Conservation (phyloP, 805 yeast species). For the Candida insectorum region DNA sequence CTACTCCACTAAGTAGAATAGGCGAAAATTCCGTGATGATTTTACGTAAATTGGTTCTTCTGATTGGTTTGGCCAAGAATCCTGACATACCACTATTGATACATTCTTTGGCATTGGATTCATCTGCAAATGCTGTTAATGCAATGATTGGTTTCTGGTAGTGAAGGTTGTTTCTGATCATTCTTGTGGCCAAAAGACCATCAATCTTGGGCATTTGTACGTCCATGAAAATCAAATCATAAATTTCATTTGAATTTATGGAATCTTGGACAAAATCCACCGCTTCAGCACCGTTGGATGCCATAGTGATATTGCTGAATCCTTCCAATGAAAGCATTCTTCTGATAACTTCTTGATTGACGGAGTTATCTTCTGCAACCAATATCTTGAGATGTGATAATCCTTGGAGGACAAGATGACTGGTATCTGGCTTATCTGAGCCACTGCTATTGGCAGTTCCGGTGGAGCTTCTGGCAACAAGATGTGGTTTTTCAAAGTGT, state of each 20-base stretch:
- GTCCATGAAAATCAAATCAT: slow-evolving; percentile 88
- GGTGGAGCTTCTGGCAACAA: slow-evolving; percentile 46
- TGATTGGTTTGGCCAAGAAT: slow-evolving; percentile 83
- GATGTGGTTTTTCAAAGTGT: slow-evolving; percentile 39
- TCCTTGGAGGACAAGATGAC: slow-evolving; percentile 8
- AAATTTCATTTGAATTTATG: slow-evolving; percentile 37
- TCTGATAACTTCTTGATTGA: slow-evolving; percentile 90
- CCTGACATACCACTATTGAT: slow-evolving; percentile 90
- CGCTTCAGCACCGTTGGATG: slow-evolving; percentile 91
- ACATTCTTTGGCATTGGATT: slow-evolving; percentile 82
- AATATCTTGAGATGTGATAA: slow-evolving; percentile 49
- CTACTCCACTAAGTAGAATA: slow-evolving; percentile 26
- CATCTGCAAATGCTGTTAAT: slow-evolving; percentile 93
- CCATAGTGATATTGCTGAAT: slow-evolving; percentile 63
- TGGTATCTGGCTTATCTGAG: slow-evolving; percentile 7
- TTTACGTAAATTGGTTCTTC: slow-evolving; percentile 63
- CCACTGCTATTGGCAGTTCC: slow-evolving; percentile 46
- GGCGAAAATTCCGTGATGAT: slow-evolving; percentile 50
- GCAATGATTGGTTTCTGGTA: slow-evolving; percentile 83
- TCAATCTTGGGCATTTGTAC: slow-evolving; percentile 96
- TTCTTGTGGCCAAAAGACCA: slow-evolving; percentile 79
- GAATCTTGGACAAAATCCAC: slow-evolving; percentile 59
- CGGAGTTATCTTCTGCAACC: slow-evolving; percentile 92
- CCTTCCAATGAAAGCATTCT: slow-evolving; percentile 89
- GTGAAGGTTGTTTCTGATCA: slow-evolving; percentile 60